A percentile compares a stretch with the other conserved stretches of the same genome.
Conservation (phyloP, 2,329 filamentous ascomycete species). For the Clarireedia sp. region DNA sequence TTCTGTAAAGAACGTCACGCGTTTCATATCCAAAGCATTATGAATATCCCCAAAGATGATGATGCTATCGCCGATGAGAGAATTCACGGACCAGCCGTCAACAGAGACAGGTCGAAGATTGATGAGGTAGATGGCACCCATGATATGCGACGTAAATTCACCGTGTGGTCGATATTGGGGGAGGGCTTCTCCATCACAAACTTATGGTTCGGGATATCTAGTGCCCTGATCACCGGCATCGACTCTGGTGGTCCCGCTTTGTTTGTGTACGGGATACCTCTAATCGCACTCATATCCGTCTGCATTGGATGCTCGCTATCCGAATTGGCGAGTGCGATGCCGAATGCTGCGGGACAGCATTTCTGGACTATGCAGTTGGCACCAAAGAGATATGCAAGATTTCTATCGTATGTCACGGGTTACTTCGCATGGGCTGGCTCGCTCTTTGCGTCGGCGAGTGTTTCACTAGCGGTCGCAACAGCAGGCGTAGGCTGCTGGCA, state of each 20-base stretch:
- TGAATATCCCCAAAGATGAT: conserved; percentile 2
- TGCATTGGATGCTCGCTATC: conserved; percentile 6
- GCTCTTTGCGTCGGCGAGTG: conserved; percentile 5
- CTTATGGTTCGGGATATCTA: conserved; percentile 8
- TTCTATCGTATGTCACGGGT: conserved; percentile 4
- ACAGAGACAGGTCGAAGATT: background rate
- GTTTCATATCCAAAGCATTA: background rate
- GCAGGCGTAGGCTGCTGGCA: conserved; percentile 7
- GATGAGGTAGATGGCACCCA: background rate
- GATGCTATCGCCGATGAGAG: background rate
- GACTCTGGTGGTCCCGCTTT: conserved; percentile 5
- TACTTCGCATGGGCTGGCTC: conserved; percentile 9
- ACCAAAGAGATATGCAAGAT: conserved; percentile 6
- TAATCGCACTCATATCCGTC: background rate
- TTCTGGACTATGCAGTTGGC: conserved; percentile 8
- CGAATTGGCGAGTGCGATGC: conserved; percentile 8
- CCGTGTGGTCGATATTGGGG: conserved; percentile 5
- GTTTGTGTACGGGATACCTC: conserved; percentile 7
- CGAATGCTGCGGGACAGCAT: conserved; percentile 9
- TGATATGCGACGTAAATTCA: conserved; percentile 8
- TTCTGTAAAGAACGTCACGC: background rate
- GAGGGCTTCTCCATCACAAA: conserved; percentile 9
- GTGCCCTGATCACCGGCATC: conserved; percentile 8
- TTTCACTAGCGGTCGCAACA: conserved; percentile 2
- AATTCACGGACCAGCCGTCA: background rate